Evolutionary conservation across 805 yeast genomes (phyloP).

Genomic region (Pichia scutulata): DNA sequence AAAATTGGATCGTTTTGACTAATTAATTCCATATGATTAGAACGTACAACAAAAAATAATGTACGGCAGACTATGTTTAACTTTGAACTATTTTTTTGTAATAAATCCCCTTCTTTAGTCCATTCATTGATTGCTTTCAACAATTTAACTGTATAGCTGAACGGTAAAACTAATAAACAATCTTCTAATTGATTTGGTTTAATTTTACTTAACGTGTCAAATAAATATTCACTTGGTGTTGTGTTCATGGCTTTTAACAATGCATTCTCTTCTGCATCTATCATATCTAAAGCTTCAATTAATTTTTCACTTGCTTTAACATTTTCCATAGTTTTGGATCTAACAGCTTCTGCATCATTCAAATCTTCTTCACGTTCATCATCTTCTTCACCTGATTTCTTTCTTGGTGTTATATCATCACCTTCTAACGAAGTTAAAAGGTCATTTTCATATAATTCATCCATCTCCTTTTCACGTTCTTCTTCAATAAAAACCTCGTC

Average conservation of each 20-base stretch:
- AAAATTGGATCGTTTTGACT: slow-evolving; percentile 56
- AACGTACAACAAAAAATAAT: slow-evolving; percentile 62
- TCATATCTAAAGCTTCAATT: slow-evolving; percentile 87
- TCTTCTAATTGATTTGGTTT: slow-evolving; percentile 85
- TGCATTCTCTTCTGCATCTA: slow-evolving; percentile 63
- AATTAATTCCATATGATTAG: slow-evolving; percentile 74
- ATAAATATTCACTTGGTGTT: slow-evolving; percentile 69
- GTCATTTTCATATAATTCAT: slow-evolving; percentile 81
- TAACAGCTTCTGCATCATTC: slow-evolving; percentile 58
- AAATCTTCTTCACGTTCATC: slow-evolving; percentile 34
- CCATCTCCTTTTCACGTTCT: slow-evolving; percentile 93
- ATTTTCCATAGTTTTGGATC: slow-evolving; percentile 81
- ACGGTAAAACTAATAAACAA: slow-evolving; percentile 84
- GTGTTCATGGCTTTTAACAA: slow-evolving; percentile 66
- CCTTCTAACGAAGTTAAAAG: slow-evolving; percentile 66
- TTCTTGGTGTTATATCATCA: slow-evolving; percentile 32
- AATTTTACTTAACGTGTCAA: slow-evolving; percentile 62
- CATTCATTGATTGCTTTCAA: slow-evolving; percentile 70
- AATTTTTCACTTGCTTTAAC: slow-evolving; percentile 90
- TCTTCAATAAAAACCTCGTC: slow-evolving; percentile 97
- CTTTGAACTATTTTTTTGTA: slow-evolving; percentile 37
- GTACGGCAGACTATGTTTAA: slow-evolving; percentile 65
- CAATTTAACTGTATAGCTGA: slow-evolving; percentile 68
- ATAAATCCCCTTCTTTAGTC: slow-evolving; percentile 41
- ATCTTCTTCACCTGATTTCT: slow-evolving; percentile 28